These are phyloP conservation scores for Thelonectria olida DNA, from an alignment of 2,329 filamentous ascomycete species.

Conservation along the genomic window DNA sequence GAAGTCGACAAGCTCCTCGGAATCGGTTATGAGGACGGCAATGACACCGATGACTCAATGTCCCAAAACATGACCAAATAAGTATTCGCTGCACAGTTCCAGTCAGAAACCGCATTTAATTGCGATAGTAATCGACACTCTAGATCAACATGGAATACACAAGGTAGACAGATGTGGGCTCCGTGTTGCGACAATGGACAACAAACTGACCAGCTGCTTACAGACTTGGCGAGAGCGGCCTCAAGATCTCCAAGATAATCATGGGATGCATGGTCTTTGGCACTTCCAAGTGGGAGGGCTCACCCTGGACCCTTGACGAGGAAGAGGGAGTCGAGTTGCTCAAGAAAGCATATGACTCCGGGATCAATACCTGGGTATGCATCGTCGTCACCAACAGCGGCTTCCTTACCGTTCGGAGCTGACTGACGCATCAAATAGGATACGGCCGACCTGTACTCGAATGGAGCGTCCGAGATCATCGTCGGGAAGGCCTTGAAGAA, in stretches of 20 bases:
- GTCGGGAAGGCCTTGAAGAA: constrained; percentile 69
- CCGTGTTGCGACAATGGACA: constrained; percentile 5
- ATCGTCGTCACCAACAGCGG: constrained; percentile 36
- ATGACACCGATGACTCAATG: neutral
- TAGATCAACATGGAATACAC: constrained; percentile 32
- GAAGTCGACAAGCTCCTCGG: neutral
- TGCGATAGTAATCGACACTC: constrained; percentile 6
- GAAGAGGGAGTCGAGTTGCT: constrained; percentile 62
- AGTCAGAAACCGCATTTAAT: neutral
- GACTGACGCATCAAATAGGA: constrained; percentile 41
- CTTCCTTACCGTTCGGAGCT: neutral
- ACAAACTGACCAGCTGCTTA: constrained; percentile 17
- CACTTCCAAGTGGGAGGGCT: constrained; percentile 44
- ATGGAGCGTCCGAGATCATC: constrained; percentile 63
- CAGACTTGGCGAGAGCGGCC: constrained; percentile 50
- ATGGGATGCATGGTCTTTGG: constrained; percentile 49
- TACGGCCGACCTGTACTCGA: constrained; percentile 63
- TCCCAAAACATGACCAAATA: neutral
- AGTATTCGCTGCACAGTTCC: neutral
- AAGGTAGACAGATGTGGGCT: constrained; percentile 14
- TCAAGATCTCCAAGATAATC: constrained; percentile 53
- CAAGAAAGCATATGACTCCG: constrained; percentile 70
- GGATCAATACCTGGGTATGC: constrained; percentile 64
- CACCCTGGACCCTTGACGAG: constrained; percentile 34
- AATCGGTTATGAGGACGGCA: neutral